These are phyloP conservation scores for Cutaneotrichosporon spelunceum DNA, from an alignment of 1,284 basidiomycete genomes.

Conservation along the genomic window DNA sequence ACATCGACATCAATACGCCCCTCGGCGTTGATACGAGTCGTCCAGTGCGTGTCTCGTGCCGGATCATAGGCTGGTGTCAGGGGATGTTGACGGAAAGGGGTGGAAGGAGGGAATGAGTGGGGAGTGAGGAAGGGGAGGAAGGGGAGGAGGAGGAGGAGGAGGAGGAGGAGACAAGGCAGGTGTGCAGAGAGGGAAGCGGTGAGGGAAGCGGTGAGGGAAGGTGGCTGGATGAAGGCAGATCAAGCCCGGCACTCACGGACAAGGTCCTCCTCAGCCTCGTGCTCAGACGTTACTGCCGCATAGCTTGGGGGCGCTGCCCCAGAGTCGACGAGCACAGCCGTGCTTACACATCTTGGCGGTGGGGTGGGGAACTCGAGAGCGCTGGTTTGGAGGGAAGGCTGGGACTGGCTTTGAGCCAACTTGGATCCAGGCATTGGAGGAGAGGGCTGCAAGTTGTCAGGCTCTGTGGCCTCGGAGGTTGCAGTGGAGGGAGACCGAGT, in stretches of 20 bases:
- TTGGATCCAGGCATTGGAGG: too few relatives aligned
- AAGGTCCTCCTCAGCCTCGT: neutral
- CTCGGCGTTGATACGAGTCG: neutral
- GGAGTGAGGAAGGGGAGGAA: neutral
- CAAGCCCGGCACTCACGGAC: neutral
- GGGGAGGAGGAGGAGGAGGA: neutral
- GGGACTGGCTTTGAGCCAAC: too few relatives aligned
- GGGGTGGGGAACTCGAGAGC: neutral
- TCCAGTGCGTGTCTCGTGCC: neutral
- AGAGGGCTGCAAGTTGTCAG: too few relatives aligned
- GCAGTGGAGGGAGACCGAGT: too few relatives aligned
- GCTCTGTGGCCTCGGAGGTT: too few relatives aligned
- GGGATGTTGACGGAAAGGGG: neutral
- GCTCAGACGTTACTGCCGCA: neutral
- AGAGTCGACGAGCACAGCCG: neutral
- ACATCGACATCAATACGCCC: slow-evolving; percentile 8
- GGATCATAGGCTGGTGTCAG: slow-evolving; percentile 1
- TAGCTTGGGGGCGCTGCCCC: neutral
- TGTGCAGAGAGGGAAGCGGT: too few relatives aligned
- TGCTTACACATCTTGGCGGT: neutral
- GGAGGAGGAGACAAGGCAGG: neutral
- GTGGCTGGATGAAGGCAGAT: too few relatives aligned
- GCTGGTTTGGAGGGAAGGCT: neutral
- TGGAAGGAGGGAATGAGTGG: neutral
- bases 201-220: too few relatives aligned